Evolutionary conservation across 2,329 filamentous ascomycete genomes (phyloP), one percentile per base, ranked within the genome.

Genomic region (Cordyceps cateniannulata): DNA sequence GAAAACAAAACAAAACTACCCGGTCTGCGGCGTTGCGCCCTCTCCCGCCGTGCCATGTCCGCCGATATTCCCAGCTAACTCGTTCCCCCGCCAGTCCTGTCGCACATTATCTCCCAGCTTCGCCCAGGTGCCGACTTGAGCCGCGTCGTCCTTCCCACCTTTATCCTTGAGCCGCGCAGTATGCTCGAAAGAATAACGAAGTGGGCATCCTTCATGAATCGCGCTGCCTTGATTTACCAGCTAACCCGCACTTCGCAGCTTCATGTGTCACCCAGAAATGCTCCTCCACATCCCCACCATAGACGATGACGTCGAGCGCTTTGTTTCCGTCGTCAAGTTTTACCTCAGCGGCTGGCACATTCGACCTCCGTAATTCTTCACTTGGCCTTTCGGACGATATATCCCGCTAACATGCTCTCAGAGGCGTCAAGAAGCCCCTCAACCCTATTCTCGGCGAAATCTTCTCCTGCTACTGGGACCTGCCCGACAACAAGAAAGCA

Each of bases 141-240:
- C 76, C 86, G 93, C 68, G 93, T 99, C 64, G 93, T 95, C 40
- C 81, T 99, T 61, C 95, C 95, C 45, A 99, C 95, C 52, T 99
- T 99, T 74, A 99, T 99, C 70, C 85, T 99, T 68, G 95, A 99
- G 75, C 95, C 95, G 25, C 87, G 93, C 70, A 97, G 93, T 68
- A 99, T 99, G 95, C 80, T 99, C 69, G 95, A 99, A 77, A 86
- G 95, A 68, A 99, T 99, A 73, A 99, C 95, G 70, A 99, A 99
- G 93, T 32, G 24, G 56, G 45, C 3, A 9, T 12, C 48, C 2
- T 8, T 10, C 38, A 45, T 12, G 16, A 27, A 42, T 14, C 14
- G 50, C 49, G 40, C 65, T 25, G 47, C 63, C 60, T 44, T 63
- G 40, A 38, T 53, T 20, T 52, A 9, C 47, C 14, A 9, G 40